These are phyloP conservation scores for Leccinum subtestaceum DNA, from an alignment of 768 basidiomycete species.

Conservation along the genomic window DNA sequence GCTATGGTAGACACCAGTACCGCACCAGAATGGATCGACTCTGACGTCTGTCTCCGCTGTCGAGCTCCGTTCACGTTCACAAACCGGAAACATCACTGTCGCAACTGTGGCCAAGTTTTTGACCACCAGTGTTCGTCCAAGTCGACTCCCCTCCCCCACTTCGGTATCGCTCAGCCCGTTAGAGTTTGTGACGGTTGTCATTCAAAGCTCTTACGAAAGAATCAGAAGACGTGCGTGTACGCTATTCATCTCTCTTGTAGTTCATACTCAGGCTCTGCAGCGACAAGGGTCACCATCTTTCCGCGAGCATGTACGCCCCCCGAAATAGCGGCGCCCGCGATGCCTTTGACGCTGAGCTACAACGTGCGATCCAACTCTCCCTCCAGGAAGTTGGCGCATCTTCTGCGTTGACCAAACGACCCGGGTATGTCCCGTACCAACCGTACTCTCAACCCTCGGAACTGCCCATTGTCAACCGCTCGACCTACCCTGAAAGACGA, in stretches of 20 bases:
- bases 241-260: background rate
- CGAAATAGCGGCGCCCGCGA: conserved; percentile 59
- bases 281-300: conserved; percentile 53
- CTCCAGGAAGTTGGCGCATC: conserved; percentile 67
- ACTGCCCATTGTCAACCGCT: conserved; percentile 63
- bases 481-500: conserved; percentile 38
- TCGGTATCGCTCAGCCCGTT: conserved; percentile 89
- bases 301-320: conserved; percentile 51
- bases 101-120: conserved; percentile 96
- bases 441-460: conserved; percentile 53
- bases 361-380: conserved; percentile 89
- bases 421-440: conserved; percentile 65
- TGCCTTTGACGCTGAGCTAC: conserved; percentile 81
- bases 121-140: conserved; percentile 92
- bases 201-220: conserved; percentile 68
- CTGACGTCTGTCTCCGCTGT: conserved; percentile 91
- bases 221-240: conserved; percentile 50
- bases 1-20: conserved; percentile 90
- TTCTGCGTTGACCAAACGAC: conserved; percentile 45
- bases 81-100: conserved; percentile 97
- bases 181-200: conserved; percentile 92
- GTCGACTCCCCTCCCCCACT: conserved; percentile 81
- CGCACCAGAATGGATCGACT: conserved; percentile 97
- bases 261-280: conserved; percentile 18
- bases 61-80: conserved; percentile 89